phyloP scores from a whole-genome alignment of 129 eudicot genomes.

The Flaveria trinervia region DNA sequence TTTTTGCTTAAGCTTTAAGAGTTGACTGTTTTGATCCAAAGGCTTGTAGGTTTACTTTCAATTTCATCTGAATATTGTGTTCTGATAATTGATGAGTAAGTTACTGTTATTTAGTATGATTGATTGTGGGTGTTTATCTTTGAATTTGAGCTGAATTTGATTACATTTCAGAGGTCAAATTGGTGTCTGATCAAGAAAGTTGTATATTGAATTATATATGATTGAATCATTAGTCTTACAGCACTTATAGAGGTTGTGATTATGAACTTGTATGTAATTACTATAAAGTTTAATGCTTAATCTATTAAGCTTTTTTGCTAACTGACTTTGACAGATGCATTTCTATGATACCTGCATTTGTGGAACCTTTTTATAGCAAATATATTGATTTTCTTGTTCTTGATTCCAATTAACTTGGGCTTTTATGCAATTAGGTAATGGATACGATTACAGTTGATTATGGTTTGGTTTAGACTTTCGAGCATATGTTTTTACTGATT shows the following conservation, averaged over 20 bases:
- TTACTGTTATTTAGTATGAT: neutral
- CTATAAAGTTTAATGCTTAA: neutral
- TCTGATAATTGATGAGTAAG: neutral
- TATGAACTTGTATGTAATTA: neutral
- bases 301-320: neutral
- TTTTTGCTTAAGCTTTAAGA: neutral
- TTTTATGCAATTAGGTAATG: neutral
- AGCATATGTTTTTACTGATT: neutral
- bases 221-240: too few relatives aligned
- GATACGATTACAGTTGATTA: neutral
- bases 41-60: neutral
- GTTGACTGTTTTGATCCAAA: neutral
- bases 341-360: neutral
- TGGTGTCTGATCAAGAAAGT: neutral
- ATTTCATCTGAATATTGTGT: constrained; percentile 9
- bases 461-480: neutral
- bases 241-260: neutral
- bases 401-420: neutral
- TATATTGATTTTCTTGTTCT: neutral
- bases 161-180: constrained; percentile 8
- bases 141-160: neutral
- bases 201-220: neutral
- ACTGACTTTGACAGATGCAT: neutral
- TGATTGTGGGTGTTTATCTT: neutral
- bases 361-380: neutral